Conservation (phyloP, 2,329 filamentous ascomycete species). For the Ceratocystis alfenasii region DNA sequence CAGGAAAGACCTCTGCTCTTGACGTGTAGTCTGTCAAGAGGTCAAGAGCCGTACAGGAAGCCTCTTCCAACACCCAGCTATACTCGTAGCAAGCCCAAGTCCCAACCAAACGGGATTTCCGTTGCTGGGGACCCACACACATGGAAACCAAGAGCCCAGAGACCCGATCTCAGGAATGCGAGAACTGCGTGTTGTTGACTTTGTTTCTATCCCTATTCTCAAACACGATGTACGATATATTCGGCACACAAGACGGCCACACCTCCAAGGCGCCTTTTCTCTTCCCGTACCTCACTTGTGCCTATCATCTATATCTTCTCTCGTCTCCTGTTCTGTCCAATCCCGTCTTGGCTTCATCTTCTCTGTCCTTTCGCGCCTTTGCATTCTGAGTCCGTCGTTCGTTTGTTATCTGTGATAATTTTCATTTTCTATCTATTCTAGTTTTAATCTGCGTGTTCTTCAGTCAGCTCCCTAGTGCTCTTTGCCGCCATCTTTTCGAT, state of each 20-base stretch:
- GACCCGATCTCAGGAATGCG: neutral
- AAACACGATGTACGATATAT: slow-evolving; percentile 3
- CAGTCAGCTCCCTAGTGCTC: neutral
- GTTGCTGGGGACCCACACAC: too few species aligned
- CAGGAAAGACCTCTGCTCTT: too few species aligned
- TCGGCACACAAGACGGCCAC: neutral
- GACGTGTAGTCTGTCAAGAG: too few species aligned
- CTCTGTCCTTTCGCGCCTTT: neutral
- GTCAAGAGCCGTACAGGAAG: too few species aligned
- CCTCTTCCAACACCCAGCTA: neutral
- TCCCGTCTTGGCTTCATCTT: neutral
- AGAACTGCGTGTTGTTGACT: slow-evolving; percentile 5
- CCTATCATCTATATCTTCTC: neutral
- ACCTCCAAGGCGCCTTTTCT: neutral
- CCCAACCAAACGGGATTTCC: too few species aligned
- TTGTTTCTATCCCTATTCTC: neutral
- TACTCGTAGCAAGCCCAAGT: too few species aligned
- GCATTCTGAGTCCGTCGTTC: neutral
- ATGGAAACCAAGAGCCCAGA: too few species aligned
- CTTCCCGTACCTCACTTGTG: neutral
- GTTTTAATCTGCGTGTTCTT: neutral
- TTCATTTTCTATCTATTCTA: neutral
- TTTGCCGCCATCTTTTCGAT: neutral
- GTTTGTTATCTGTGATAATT: neutral
- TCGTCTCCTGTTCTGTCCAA: neutral